Evolutionary conservation across 306 rosid species (phyloP).

Genomic region (Aeschynomene evenia): DNA sequence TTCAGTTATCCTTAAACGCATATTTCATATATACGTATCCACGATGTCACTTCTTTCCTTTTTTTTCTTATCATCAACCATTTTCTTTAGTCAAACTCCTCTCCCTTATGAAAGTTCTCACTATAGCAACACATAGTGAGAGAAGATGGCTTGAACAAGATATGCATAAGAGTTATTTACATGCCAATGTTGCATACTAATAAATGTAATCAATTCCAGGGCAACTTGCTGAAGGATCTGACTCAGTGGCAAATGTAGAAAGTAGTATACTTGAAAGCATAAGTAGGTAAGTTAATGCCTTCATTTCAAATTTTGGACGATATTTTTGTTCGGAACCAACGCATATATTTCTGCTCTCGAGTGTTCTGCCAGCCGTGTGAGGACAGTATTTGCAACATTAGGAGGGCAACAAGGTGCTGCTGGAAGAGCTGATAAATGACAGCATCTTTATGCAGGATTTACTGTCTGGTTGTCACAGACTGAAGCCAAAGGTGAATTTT

Average conservation of each 20-base stretch:
- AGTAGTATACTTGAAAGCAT: constrained; percentile 74
- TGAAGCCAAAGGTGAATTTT: constrained; percentile 60
- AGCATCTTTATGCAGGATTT: constrained; percentile 85
- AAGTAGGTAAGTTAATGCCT: constrained; percentile 63
- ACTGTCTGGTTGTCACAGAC: constrained; percentile 87
- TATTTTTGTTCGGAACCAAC: not conserved
- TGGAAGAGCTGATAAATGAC: constrained; percentile 65
- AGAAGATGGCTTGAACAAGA: not conserved
- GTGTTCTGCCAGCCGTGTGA: constrained; percentile 62
- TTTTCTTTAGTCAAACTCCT: constrained; percentile 12
- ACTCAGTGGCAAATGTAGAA: constrained; percentile 80
- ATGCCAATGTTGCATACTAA: constrained; percentile 40
- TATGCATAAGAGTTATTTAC: constrained; percentile 6
- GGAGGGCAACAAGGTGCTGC: constrained; percentile 77
- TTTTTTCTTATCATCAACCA: not conserved
- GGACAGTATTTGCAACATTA: constrained; percentile 73
- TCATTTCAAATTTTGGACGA: not conserved
- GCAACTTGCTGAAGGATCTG: constrained; percentile 70
- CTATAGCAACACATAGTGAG: not conserved
- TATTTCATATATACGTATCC: too few species aligned
- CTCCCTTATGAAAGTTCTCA: constrained; percentile 2
- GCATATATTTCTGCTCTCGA: constrained; percentile 12
- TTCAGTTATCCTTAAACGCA: too few species aligned
- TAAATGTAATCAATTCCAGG: constrained; percentile 62
- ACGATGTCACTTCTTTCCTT: too few species aligned